A percentile compares a stretch with the other conserved stretches of the same genome.
Evolutionary conservation across 2,329 filamentous ascomycete species (phyloP).

Genomic region (Aspergillus quadrilineatus): DNA sequence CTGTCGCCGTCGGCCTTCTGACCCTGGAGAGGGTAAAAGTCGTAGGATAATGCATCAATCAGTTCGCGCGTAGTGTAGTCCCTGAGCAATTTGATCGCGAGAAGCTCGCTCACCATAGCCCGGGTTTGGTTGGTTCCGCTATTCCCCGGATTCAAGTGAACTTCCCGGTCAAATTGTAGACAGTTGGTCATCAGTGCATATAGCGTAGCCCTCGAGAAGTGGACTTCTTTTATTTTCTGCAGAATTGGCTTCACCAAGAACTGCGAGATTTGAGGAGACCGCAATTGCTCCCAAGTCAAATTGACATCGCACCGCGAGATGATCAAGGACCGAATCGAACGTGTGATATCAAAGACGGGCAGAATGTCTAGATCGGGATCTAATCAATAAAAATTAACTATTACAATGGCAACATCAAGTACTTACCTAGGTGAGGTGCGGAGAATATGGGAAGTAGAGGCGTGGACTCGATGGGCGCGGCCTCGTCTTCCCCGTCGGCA

Average conservation of each 20-base stretch:
- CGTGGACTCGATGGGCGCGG: slow-evolving; percentile 47
- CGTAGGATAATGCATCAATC: slow-evolving; percentile 91
- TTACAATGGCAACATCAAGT: neutral
- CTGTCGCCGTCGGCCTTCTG: slow-evolving; percentile 52
- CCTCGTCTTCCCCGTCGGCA: slow-evolving; percentile 44
- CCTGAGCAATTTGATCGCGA: slow-evolving; percentile 84
- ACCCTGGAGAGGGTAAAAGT: slow-evolving; percentile 89
- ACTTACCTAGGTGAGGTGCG: slow-evolving; percentile 69
- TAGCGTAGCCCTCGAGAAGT: slow-evolving; percentile 81
- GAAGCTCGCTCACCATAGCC: slow-evolving; percentile 83
- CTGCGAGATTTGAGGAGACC: slow-evolving; percentile 93
- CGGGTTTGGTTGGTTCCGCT: slow-evolving; percentile 80
- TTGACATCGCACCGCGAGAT: slow-evolving; percentile 86
- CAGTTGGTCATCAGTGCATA: slow-evolving; percentile 93
- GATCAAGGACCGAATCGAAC: slow-evolving; percentile 82
- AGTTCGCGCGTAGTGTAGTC: slow-evolving; percentile 87
- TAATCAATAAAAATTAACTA: too few species aligned
- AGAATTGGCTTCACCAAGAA: slow-evolving; percentile 95
- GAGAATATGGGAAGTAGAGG: slow-evolving; percentile 76
- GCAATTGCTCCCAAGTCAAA: slow-evolving; percentile 88
- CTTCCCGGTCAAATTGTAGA: slow-evolving; percentile 88
- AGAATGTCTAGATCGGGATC: slow-evolving; percentile 63
- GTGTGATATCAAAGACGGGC: slow-evolving; percentile 86
- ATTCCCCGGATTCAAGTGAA: slow-evolving; percentile 76
- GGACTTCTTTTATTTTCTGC: slow-evolving; percentile 76